Evolutionary conservation across 305 asterid species (phyloP).

Genomic region (Solanum hybrid): DNA sequence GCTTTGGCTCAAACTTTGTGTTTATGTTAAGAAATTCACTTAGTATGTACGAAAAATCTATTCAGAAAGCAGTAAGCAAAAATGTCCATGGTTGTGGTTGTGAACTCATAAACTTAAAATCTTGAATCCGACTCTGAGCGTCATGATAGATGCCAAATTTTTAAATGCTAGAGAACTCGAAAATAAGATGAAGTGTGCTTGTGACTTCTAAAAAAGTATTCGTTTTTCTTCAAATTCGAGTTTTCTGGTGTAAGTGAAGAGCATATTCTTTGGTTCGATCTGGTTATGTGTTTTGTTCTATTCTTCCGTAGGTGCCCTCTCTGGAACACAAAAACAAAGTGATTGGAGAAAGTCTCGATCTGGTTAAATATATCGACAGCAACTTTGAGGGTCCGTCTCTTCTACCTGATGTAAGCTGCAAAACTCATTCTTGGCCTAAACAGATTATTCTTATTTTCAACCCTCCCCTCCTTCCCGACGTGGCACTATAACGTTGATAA

Average conservation of each 20-base stretch:
- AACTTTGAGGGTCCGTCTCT: slow-evolving; percentile 73
- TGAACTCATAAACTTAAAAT: not conserved
- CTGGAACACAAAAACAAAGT: slow-evolving; percentile 68
- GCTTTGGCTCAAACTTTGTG: not conserved
- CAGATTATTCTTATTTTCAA: not conserved
- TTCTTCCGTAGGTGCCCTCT: slow-evolving; percentile 49
- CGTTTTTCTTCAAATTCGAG: not conserved
- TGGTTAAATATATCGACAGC: slow-evolving; percentile 59
- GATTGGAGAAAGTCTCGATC: slow-evolving; percentile 65
- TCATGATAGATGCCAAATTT: not conserved
- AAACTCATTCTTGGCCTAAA: not conserved
- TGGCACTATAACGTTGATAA: not conserved
- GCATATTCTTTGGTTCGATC: not conserved
- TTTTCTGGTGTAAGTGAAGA: not conserved
- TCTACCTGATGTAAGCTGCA: slow-evolving; percentile 46
- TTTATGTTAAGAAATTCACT: not conserved
- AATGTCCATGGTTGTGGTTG: not conserved
- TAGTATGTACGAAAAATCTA: not conserved
- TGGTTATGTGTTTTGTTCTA: not conserved
- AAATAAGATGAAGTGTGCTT: not conserved
- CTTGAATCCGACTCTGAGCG: not conserved
- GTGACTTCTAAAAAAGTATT: not conserved
- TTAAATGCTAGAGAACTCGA: not conserved
- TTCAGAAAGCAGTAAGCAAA: not conserved
- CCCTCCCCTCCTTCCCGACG: not conserved